Conservation (phyloP, 148 eudicot genomes). For the Rhododendron molle region DNA sequence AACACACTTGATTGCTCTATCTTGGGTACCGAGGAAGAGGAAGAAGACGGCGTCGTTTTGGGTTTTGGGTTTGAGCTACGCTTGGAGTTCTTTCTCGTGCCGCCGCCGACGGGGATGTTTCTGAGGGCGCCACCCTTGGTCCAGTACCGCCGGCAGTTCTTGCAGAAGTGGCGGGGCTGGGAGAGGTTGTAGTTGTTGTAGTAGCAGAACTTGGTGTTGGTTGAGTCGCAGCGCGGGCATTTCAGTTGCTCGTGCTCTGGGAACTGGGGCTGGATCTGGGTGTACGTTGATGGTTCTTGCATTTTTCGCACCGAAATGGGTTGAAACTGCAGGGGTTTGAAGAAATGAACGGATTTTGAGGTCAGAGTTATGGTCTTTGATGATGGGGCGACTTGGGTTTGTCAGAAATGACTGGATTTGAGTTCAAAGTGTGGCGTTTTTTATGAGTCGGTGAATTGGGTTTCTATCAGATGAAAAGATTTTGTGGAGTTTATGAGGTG, state of each 20-base stretch:
- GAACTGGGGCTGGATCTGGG: constrained; percentile 36
- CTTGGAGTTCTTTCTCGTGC: constrained; percentile 33
- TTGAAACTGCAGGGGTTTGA: not conserved
- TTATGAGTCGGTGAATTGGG: not conserved
- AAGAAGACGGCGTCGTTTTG: not conserved
- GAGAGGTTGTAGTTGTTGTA: constrained; percentile 74
- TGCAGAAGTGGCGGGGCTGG: constrained; percentile 55
- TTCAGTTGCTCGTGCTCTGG: constrained; percentile 53
- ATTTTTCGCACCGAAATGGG: not conserved
- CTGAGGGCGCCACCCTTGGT: constrained; percentile 44
- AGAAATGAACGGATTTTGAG: not conserved
- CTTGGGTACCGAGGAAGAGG: not conserved
- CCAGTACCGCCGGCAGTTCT: constrained; percentile 41
- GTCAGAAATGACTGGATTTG: not conserved
- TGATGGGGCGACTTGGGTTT: not conserved
- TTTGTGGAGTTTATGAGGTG: not conserved
- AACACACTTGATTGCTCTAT: not conserved
- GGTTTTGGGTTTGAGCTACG: constrained; percentile 24
- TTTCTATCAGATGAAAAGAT: not conserved
- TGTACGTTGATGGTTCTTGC: constrained; percentile 33
- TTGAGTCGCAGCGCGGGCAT: constrained; percentile 60
- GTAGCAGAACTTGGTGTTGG: constrained; percentile 66
- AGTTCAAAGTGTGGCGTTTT: not conserved
- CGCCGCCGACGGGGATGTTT: constrained; percentile 47
- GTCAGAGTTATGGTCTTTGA: not conserved